Conservation (phyloP, 2,329 filamentous ascomycete genomes). For the Phoma sp. region DNA sequence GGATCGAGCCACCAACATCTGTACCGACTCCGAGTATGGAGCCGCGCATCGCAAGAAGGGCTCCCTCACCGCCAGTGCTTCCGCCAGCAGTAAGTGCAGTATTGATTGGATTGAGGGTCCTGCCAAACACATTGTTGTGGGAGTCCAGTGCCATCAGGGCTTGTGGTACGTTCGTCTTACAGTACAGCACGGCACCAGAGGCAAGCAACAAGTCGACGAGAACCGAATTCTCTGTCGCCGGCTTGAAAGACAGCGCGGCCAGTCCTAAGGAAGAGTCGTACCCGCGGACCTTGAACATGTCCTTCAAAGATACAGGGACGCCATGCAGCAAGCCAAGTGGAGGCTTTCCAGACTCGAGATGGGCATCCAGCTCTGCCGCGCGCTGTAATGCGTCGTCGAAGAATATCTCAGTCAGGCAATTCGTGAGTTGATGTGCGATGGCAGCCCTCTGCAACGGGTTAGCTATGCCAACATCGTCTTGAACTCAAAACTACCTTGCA, state of each 20-base stretch:
- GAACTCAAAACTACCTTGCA: constrained; percentile 44
- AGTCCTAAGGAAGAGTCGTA: constrained; percentile 53
- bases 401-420: constrained; percentile 50
- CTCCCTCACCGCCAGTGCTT: constrained; percentile 60
- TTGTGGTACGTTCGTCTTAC: constrained; percentile 63
- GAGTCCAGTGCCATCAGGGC: constrained; percentile 60
- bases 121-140: constrained; percentile 58
- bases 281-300: constrained; percentile 57
- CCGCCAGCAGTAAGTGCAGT: constrained; percentile 58
- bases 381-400: constrained; percentile 44
- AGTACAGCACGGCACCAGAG: constrained; percentile 57
- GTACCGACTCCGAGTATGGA: constrained; percentile 60
- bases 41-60: constrained; percentile 57
- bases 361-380: constrained; percentile 49
- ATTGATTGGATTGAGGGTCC: constrained; percentile 57
- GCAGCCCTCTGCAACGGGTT: constrained; percentile 47
- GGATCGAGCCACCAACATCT: constrained; percentile 61
- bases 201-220: constrained; percentile 53
- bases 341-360: constrained; percentile 45
- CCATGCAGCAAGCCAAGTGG: constrained; percentile 56
- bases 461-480: background rate
- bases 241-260: constrained; percentile 52
- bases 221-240: constrained; percentile 45
- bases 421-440: constrained; percentile 55
- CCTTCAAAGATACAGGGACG: constrained; percentile 56